Base-by-base conservation (phyloP, 176 grass and related monocot species). In the Juncus effusus region DNA sequence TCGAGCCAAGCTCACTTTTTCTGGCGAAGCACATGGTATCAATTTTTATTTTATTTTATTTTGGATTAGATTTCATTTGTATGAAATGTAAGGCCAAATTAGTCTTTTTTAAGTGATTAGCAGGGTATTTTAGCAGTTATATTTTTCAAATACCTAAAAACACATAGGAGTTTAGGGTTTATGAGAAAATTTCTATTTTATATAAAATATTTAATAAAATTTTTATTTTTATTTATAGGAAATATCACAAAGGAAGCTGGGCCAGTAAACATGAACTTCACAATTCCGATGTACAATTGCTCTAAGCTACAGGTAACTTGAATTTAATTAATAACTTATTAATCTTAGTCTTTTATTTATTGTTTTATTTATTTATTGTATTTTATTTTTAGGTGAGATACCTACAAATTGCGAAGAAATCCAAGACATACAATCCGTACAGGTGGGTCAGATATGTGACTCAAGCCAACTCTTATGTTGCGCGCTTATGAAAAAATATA, bases 401-500 rank as follows among this genome's bases (percentile, higher is more conserved):
- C 84, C 82, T 99, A 53, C 94, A 93, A 62, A 99, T 93, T 70
- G 85, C 88, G 55, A 92, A 99, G 85, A 99, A 93, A 73, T 99
- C 94, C 3, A 92, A 92, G 63, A 74, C 94, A 61, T 99, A 93
- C 80, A 92, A 93, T 36, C 94, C 94, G 3, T 99, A 93, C 62
- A 79, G 94, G 56, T 99, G 94, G 94, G 94, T 99, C 67, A 81
- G 94, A 84, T 99, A 99, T 44, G 85, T 93, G 61, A 99, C 94
- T 6, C 88, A 99, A 63, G 89, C 94, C 15, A 99, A 93, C 73
- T 93, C 94, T 8, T 99, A 99, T 16, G 94, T 99, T 40, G 88
- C 85, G 69, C 94, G 88, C 36, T 68, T 99, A 65, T 99, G 78
- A 93, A 53, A 44, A 67, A 19, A 59, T 28, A 28, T 28, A 28